A percentile compares a stretch with the other conserved stretches of the same genome.
Conservation (phyloP, 2,329 filamentous ascomycete genomes). For the Neurospora sp. region DNA sequence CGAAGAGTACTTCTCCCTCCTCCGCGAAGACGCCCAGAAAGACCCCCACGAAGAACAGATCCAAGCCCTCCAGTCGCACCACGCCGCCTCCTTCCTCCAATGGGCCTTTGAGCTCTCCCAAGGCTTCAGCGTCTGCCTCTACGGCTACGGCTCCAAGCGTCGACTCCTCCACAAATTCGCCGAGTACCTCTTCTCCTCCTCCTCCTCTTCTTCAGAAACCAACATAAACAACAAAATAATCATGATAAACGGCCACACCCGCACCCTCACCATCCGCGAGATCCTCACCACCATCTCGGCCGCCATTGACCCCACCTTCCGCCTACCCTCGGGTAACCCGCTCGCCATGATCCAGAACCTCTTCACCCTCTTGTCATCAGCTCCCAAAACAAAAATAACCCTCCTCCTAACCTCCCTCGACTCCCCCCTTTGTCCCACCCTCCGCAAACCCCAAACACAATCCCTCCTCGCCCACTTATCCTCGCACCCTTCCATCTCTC, state of each 20-base stretch:
- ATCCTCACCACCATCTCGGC: constrained; percentile 59
- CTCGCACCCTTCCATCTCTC: constrained; percentile 58
- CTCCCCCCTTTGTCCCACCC: constrained; percentile 51
- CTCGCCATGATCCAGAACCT: constrained; percentile 59
- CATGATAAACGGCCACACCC: constrained; percentile 77
- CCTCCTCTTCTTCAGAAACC: constrained; percentile 14
- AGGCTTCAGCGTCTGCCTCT: constrained; percentile 81
- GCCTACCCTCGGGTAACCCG: constrained; percentile 51
- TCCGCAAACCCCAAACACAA: constrained; percentile 64
- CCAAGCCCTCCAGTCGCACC: constrained; percentile 61
- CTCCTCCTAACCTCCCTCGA: constrained; percentile 84
- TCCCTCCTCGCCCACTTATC: constrained; percentile 67
- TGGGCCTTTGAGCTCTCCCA: constrained; percentile 87
- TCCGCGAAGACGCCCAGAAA: constrained; percentile 35
- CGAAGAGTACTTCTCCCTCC: constrained; percentile 76
- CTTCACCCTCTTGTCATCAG: constrained; percentile 47
- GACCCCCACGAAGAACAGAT: constrained; percentile 65
- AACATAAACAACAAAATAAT: constrained; percentile 52
- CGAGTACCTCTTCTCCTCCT: constrained; percentile 49
- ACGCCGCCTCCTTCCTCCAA: constrained; percentile 75
- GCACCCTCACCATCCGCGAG: constrained; percentile 56
- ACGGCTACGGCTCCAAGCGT: constrained; percentile 87
- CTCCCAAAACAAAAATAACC: constrained; percentile 39
- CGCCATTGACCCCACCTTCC: constrained; percentile 45
- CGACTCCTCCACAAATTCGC: constrained; percentile 67